Conservation (phyloP, 305 asterid species). For the Rubia balearica region DNA sequence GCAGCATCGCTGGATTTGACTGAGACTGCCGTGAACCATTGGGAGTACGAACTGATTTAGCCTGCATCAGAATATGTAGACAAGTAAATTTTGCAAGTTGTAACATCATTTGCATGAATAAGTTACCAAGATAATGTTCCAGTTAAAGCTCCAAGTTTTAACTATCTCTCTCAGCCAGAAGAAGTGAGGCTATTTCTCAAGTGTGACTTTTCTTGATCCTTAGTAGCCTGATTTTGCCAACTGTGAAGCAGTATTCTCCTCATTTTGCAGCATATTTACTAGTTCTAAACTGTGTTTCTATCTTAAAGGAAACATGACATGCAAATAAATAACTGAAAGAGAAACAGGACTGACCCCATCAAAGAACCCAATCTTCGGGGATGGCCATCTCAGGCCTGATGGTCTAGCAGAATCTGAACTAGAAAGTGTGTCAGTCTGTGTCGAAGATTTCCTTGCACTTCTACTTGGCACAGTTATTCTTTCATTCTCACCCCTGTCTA, state of each 20-base stretch:
- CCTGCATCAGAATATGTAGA: constrained; percentile 37
- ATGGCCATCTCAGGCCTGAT: constrained; percentile 85
- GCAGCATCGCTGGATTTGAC: constrained; percentile 28
- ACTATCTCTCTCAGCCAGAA: not conserved
- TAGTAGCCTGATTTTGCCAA: too few species aligned
- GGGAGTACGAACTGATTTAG: constrained; percentile 62
- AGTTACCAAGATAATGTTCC: not conserved
- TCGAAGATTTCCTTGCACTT: constrained; percentile 31
- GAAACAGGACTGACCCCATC: constrained; percentile 74
- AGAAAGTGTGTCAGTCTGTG: constrained; percentile 32
- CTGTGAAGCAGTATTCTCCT: not conserved
- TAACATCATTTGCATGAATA: not conserved
- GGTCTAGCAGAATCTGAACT: constrained; percentile 54
- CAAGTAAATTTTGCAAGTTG: constrained; percentile 2
- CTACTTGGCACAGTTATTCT: constrained; percentile 27
- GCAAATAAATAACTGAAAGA: not conserved
- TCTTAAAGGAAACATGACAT: not conserved
- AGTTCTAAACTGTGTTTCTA: not conserved
- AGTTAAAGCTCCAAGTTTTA: not conserved
- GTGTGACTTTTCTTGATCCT: too few species aligned
- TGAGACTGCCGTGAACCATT: constrained; percentile 38
- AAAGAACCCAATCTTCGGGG: constrained; percentile 89
- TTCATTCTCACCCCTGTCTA: constrained; percentile 28
- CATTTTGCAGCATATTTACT: constrained; percentile 3
- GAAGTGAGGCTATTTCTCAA: not conserved